Evolutionary conservation across 1,284 basidiomycete genomes (phyloP).

Genomic region (Ceratobasidium sp.): DNA sequence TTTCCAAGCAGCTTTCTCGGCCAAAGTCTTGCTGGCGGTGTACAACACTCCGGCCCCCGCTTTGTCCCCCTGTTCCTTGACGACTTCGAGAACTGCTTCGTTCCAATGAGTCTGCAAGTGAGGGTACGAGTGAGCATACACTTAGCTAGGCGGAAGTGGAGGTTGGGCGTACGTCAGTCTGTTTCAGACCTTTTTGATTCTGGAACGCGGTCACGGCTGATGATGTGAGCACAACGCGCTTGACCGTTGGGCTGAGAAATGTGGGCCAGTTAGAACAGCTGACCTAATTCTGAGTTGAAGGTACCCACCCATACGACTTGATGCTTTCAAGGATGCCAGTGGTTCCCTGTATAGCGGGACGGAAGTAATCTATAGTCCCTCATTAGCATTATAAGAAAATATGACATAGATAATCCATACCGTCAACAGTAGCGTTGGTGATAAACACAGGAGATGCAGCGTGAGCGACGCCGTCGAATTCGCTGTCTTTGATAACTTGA

Average conservation of each 20-base stretch:
- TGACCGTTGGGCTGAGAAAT: constrained; percentile 14
- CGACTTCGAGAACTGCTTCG: not conserved
- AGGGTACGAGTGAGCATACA: no score
- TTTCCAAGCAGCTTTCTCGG: constrained; percentile 56
- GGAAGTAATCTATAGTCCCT: constrained; percentile 14
- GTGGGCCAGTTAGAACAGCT: not conserved
- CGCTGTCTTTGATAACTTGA: constrained; percentile 20
- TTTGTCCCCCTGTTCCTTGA: constrained; percentile 2
- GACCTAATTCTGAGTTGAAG: not conserved
- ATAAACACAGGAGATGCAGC: constrained; percentile 26
- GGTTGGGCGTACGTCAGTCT: constrained; percentile 23
- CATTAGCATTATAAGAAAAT: not conserved
- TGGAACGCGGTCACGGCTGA: constrained; percentile 16
- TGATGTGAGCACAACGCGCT: constrained; percentile 41
- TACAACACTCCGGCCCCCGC: constrained; percentile 48
- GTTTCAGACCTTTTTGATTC: not conserved
- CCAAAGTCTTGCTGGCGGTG: constrained; percentile 54
- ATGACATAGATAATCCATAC: not conserved
- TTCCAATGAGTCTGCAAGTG: not conserved
- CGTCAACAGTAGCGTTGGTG: constrained; percentile 3
- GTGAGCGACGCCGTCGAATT: constrained; percentile 33
- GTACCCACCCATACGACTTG: constrained; percentile 26
- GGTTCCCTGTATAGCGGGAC: constrained; percentile 40
- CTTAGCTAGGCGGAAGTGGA: not conserved
- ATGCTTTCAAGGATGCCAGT: constrained; percentile 38